Base-by-base conservation (phyloP, 257 asterid genomes). In the Solanum lycopersicoides region DNA sequence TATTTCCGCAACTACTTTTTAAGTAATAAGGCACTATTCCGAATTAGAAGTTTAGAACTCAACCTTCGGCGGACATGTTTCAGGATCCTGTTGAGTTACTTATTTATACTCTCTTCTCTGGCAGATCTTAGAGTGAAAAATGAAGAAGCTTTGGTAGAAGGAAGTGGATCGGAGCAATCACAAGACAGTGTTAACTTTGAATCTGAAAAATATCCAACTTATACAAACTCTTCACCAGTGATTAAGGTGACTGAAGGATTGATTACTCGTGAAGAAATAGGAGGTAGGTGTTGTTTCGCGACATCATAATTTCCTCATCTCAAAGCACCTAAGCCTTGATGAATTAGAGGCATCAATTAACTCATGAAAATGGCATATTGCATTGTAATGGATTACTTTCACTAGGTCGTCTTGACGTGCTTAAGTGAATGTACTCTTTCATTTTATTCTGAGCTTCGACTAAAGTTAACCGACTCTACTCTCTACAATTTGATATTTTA, bases 101-200 rank as follows among this genome's bases (percentile, higher is more conserved):
- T 65, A 79, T 85, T 28, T 44, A 63, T 76, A 34, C 73, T 87
- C 34, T 56, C 50, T 82, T 83, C 65, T 66, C 86, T 44, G 63
- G 87, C 88, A 86, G 89, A 82, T 56, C 86, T 13, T 25, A 37
- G 79, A 80, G 66, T 87, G 84, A 86, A 79, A 86, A 85, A 66
- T 77, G 63, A 63, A 83, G 85, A 88, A 76, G 41, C 71, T 89
- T 83, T 82, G 45, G 88, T 85, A 35, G 83, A 53, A 76, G 88
- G 59, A 86, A 85, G 86, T n/a, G 53, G 77, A 28, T 12, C n/a
- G 10, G 89, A 21, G 23, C 83, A 63, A 63, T 75, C 87, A 65
- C 84, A 79, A 35, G 72, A 56, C 12, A 85, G 25, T 83, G 79
- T n/a, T 66, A 63, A 15, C 84, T 56, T 34, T 50, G 50, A 45